These are phyloP conservation scores for Trichocomaceae sp. DNA, from an alignment of 2,329 filamentous ascomycete species.

Conservation along the genomic window DNA sequence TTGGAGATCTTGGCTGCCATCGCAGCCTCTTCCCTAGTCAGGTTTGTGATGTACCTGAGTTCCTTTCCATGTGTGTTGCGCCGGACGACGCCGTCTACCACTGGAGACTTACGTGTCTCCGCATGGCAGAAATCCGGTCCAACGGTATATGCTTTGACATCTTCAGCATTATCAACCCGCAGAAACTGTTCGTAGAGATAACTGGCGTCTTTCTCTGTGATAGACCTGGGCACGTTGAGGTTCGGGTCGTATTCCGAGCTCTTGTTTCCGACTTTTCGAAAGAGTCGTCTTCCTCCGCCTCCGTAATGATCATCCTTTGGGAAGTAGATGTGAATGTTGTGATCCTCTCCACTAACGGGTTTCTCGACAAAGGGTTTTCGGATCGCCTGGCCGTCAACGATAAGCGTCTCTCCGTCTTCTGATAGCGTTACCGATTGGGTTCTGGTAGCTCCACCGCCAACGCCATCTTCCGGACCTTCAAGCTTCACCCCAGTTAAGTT, in stretches of 20 bases:
- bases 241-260: slow-evolving; percentile 87
- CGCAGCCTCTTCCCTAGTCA: slow-evolving; percentile 71
- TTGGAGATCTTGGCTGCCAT: slow-evolving; percentile 86
- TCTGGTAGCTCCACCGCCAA: slow-evolving; percentile 49
- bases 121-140: slow-evolving; percentile 90
- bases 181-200: slow-evolving; percentile 98
- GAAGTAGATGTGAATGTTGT: slow-evolving; percentile 98
- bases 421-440: slow-evolving; percentile 71
- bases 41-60: slow-evolving; percentile 83
- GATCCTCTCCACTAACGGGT: slow-evolving; percentile 94
- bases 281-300: slow-evolving; percentile 83
- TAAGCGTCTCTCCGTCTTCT: slow-evolving; percentile 82
- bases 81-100: slow-evolving; percentile 91
- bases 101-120: slow-evolving; percentile 93
- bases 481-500: slow-evolving; percentile 72
- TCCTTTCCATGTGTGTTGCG: slow-evolving; percentile 97
- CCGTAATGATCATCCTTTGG: slow-evolving; percentile 66
- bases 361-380: slow-evolving; percentile 97
- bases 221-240: slow-evolving; percentile 67
- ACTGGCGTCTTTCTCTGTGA: slow-evolving; percentile 73
- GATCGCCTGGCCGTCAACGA: slow-evolving; percentile 74
- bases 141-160: slow-evolving; percentile 98
- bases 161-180: slow-evolving; percentile 91
- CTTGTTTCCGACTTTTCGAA: slow-evolving; percentile 97
- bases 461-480: slow-evolving; percentile 62